A percentile compares a stretch with the other conserved stretches of the same genome.
Evolutionary conservation across 1,139 yeast species (phyloP).

Genomic region (Sugiyamaella grinbergsii): DNA sequence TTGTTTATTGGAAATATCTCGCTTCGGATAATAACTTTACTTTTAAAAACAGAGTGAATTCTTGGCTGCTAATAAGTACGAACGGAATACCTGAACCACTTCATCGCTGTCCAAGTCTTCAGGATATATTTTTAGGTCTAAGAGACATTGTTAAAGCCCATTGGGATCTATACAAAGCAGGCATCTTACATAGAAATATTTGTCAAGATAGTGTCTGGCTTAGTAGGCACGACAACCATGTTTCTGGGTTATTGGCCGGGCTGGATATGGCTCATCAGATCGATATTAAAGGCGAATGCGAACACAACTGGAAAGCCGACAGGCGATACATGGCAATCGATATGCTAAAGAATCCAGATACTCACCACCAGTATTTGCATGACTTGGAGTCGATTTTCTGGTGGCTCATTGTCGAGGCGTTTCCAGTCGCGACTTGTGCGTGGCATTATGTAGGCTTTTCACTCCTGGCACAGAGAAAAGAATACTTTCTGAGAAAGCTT

Average conservation of each 20-base stretch:
- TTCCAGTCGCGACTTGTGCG: slow-evolving; percentile 5
- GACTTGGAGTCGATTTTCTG: slow-evolving; percentile 17
- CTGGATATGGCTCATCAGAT: slow-evolving; percentile 9
- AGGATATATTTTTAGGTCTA: slow-evolving; percentile 9
- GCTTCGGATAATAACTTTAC: background rate
- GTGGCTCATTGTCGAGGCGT: slow-evolving; percentile 16
- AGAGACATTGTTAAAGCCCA: slow-evolving; percentile 15
- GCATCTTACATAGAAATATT: slow-evolving; percentile 14
- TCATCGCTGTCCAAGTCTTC: slow-evolving; percentile 2
- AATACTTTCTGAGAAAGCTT: slow-evolving; percentile 1
- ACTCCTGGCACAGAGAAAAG: slow-evolving; percentile 4
- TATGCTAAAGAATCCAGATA: slow-evolving; percentile 6
- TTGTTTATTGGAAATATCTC: slow-evolving; percentile 5
- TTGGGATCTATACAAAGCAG: slow-evolving; percentile 13
- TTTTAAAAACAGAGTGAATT: slow-evolving; percentile 11
- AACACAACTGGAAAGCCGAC: slow-evolving; percentile 13
- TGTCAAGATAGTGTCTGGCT: slow-evolving; percentile 12
- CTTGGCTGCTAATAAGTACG: slow-evolving; percentile 12
- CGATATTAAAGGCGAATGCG: slow-evolving; percentile 14
- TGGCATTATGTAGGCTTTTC: slow-evolving; percentile 6
- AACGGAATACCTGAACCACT: slow-evolving; percentile 2
- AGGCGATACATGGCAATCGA: slow-evolving; percentile 8
- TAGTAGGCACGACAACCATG: background rate
- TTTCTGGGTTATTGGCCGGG: slow-evolving; percentile 8
- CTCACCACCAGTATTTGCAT: slow-evolving; percentile 5